Evolutionary conservation across 495 filamentous ascomycete species (phyloP), one percentile per base, ranked within the genome.

Genomic region (Rhizodiscina lignyota): DNA sequence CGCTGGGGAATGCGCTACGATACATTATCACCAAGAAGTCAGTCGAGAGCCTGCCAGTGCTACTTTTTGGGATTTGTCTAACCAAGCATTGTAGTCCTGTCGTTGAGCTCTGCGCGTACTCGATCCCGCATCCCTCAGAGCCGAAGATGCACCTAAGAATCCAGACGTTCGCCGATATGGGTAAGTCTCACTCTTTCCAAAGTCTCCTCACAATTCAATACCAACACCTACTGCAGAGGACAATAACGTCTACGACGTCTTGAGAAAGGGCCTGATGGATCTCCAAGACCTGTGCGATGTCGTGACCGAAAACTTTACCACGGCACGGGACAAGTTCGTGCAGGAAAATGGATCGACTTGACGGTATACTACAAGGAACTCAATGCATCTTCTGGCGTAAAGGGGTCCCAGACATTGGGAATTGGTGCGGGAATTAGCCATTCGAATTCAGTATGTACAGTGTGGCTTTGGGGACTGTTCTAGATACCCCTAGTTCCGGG

Each of bases 1-100:
- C 89, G 0, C 61, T 97, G 39, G 89, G 91, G 2, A 97, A 97
- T 58, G 83, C 87, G 4, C 63, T 97, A 40, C 67, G 89, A 43
- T 94, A 79, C 52, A 77, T 93, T 41, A 94, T 96, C 46, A 94
- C 94, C 85, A 94, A 93, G 61, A 97, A 97, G 89, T 94, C 61
- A 37, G 68, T 55, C 18, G 22, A 3, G 6, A 27, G 18, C 5
- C 16, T 32, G 6, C 33, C 24, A 15, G 31, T 15, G 6, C 5
- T 6, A 34, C 35, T 23, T 20, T 30, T 26, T 23, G 32, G 17
- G 3, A 2, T 23, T 15, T 23, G 30, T 17, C 8, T 17, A 11
- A 20, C 22, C 34, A 19, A 5, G 24, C n/a, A 39, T 38, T 26
- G 38, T 39, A 92, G 87, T 53, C 89, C 89, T 22, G 70, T 82